These are phyloP conservation scores for Pichia eremophila DNA, from an alignment of 805 yeast species.

Conservation along the genomic window DNA sequence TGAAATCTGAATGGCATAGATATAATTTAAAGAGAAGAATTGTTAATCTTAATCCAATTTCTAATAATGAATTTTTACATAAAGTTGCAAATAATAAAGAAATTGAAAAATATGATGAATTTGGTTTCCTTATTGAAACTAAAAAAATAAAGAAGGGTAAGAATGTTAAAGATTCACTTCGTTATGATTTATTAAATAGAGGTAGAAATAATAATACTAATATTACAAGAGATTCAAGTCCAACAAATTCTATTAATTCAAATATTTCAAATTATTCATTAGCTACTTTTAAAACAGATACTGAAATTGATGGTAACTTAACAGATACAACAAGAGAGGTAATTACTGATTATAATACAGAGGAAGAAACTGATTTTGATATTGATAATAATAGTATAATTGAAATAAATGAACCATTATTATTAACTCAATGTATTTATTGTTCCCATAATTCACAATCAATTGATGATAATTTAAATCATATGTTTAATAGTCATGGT, in stretches of 20 bases:
- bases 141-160: background rate
- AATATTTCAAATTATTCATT: conserved; percentile 41
- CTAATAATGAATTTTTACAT: conserved; percentile 20
- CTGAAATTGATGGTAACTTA: conserved; percentile 10
- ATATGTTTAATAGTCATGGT: conserved; percentile 76
- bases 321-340: background rate
- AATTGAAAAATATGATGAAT: conserved; percentile 34
- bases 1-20: conserved; percentile 98
- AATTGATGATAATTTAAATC: conserved; percentile 42
- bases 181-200: conserved; percentile 3
- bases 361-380: conserved; percentile 8
- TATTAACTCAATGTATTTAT: conserved; percentile 38
- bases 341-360: conserved; percentile 6
- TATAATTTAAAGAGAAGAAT: conserved; percentile 91
- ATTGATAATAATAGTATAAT: conserved; percentile 4
- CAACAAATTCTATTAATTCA: conserved; percentile 46
- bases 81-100: conserved; percentile 23
- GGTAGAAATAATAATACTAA: conserved; percentile 18
- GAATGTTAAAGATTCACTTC: conserved; percentile 12
- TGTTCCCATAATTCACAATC: conserved; percentile 34
- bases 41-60: conserved; percentile 66
- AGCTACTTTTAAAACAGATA: conserved; percentile 7
- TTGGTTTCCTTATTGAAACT: conserved; percentile 34
- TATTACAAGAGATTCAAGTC: conserved; percentile 34
- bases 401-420: conserved; percentile 22